Evolutionary conservation across 179 eudicot species (phyloP), one percentile per base, ranked within the genome.

Genomic region (Sideroxylon spinosum): DNA sequence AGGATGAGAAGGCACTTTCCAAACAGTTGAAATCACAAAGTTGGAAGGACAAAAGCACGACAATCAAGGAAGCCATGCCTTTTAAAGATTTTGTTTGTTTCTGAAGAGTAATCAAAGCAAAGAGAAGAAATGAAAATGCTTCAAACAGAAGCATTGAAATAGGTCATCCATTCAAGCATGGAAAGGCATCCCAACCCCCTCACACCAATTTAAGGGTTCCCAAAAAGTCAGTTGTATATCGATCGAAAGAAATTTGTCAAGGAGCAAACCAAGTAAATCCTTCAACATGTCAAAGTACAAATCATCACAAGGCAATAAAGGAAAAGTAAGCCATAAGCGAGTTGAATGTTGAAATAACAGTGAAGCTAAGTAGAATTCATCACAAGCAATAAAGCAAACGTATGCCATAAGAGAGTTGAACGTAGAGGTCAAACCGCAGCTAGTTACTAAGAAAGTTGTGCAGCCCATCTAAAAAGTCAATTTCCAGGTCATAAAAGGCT

Each of bases 101-200:
- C 64, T 19, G 25, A 60, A 60, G 8, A 60, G 25, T 20, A 60
- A 20, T 20, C 25, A 19, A 60, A 60, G 64, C 23, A 20, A 60
- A 60, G 64, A 60, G 64, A 60, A n/a, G 23, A 55, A 60, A 52
- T 52, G 56, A 60, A 60, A 60, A 60, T 60, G 64, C 25, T 60
- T 60, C 25, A 60, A 19, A 60, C 64, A 60, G 64, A 14, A 52
- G 7, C 16, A 52, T 14, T 9, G 56, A 52, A 52, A 14, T 9
- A 52, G 3, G 56, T 14, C 56, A 52, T 2, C 10, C 56, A 52
- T 52, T 10, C 16, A 52, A 7, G 56, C 56, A 52, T 14, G 12
- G 56, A 52, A 52, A 9, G 56, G 56, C 14, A 13, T 52, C 2
- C 16, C 12, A 52, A 52, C 56, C 56, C 56, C 56, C 56, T 52